phyloP scores from a whole-genome alignment of 192 early-diverging fungal genomes.

The Allomyces macrogynus region DNA sequence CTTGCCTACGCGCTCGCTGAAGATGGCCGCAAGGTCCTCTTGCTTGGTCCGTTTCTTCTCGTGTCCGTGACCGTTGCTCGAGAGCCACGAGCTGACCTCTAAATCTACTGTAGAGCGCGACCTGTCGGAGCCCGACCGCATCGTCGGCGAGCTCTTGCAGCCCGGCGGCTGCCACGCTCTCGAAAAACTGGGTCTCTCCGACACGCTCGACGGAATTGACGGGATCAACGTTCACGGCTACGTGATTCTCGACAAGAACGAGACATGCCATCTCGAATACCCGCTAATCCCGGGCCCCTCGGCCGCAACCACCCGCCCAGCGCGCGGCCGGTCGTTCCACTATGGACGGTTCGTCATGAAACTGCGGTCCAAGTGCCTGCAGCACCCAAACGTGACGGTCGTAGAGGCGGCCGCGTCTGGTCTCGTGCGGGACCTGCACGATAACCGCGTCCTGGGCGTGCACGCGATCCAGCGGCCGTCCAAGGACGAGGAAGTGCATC shows the following conservation, averaged over 20 bases:
- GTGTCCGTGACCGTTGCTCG: too few relatives aligned
- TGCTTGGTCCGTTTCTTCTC: slow-evolving; percentile 19
- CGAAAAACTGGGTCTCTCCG: slow-evolving; percentile 48
- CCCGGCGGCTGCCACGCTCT: slow-evolving; percentile 79
- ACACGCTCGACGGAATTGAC: slow-evolving; percentile 65
- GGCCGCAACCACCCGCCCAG: slow-evolving; percentile 9
- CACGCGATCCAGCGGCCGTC: slow-evolving; percentile 13
- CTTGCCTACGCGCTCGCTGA: slow-evolving; percentile 56
- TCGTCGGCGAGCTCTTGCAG: slow-evolving; percentile 93
- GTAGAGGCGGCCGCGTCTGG: slow-evolving; percentile 56
- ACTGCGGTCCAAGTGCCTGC: slow-evolving; percentile 20
- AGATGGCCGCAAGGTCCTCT: slow-evolving; percentile 47
- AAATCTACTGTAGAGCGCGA: slow-evolving; percentile 43
- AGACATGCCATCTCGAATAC: slow-evolving; percentile 52
- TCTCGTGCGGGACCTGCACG: slow-evolving; percentile 20
- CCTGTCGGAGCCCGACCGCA: slow-evolving; percentile 83
- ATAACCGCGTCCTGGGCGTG: slow-evolving; percentile 34
- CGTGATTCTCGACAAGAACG: slow-evolving; percentile 44
- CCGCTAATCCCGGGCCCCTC: slow-evolving; percentile 22
- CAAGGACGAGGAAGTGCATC: not conserved
- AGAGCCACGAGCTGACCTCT: not conserved
- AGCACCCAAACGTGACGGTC: slow-evolving; percentile 36
- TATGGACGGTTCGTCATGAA: slow-evolving; percentile 85
- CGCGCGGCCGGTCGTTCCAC: slow-evolving; percentile 65
- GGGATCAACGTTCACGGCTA: slow-evolving; percentile 70